Evolutionary conservation across 2,329 filamentous ascomycete genomes (phyloP).

Genomic region (Anthostomella pinea): DNA sequence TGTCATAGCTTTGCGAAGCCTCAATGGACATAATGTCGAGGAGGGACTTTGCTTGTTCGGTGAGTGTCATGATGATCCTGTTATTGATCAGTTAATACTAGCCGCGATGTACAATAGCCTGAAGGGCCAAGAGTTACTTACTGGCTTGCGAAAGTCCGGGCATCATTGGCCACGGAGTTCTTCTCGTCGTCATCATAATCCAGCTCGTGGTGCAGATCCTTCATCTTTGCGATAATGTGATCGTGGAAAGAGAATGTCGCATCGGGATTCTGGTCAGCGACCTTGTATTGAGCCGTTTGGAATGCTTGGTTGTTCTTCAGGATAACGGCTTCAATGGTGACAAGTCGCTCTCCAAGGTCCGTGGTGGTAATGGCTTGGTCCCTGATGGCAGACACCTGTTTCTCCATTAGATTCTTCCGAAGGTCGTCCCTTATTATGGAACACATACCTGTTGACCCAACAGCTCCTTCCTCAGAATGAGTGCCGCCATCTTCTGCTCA

Average conservation of each 20-base stretch:
- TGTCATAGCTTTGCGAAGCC: slow-evolving; percentile 12
- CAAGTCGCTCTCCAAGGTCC: slow-evolving; percentile 3
- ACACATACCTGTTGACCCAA: slow-evolving; percentile 12
- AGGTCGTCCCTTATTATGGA: no score
- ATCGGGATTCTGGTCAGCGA: no score
- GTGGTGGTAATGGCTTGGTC: slow-evolving; percentile 4
- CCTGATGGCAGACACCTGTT: slow-evolving; percentile 11
- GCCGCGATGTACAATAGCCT: no score
- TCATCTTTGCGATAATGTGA: slow-evolving; percentile 22
- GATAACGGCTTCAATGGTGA: background rate
- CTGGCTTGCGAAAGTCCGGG: slow-evolving; percentile 28
- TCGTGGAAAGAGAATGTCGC: slow-evolving; percentile 19
- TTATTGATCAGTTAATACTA: background rate
- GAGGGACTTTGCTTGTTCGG: slow-evolving; percentile 11
- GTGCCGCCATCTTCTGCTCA: slow-evolving; percentile 9
- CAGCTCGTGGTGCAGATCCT: slow-evolving; percentile 22
- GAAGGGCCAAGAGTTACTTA: slow-evolving; percentile 8
- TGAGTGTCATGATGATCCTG: slow-evolving; percentile 15
- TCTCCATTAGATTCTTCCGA: slow-evolving; percentile 4
- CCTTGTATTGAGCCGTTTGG: slow-evolving; percentile 2
- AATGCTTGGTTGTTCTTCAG: background rate
- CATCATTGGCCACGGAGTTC: slow-evolving; percentile 18
- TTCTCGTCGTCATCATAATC: slow-evolving; percentile 11
- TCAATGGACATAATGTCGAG: slow-evolving; percentile 12
- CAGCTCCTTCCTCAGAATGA: slow-evolving; percentile 8